These are phyloP conservation scores for Neopestalotiopsis rosae DNA, from an alignment of 2,329 filamentous ascomycete genomes.

Conservation along the genomic window DNA sequence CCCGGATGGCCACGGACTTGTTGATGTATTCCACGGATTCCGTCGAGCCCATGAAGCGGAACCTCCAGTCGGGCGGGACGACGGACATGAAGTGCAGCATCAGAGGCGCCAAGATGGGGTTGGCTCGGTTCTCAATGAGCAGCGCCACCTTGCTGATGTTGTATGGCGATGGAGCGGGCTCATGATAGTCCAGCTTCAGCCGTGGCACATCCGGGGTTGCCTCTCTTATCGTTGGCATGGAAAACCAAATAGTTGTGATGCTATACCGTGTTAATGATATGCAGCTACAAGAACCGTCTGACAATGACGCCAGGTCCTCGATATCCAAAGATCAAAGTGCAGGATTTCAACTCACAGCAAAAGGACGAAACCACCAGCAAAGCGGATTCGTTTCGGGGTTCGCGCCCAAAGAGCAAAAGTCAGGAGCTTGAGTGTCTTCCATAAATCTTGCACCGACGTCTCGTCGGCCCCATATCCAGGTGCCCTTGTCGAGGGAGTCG, in stretches of 20 bases:
- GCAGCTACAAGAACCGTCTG: background rate
- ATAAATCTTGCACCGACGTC: conserved; percentile 26
- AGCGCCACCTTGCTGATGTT: conserved; percentile 60
- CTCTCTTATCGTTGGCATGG: conserved; percentile 19
- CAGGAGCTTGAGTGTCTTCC: conserved; percentile 29
- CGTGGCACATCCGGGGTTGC: conserved; percentile 21
- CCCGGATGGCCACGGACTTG: conserved; percentile 49
- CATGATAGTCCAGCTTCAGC: conserved; percentile 38
- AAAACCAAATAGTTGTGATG: conserved; percentile 18
- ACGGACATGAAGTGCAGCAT: conserved; percentile 62
- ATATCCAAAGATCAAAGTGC: background rate
- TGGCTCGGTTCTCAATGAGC: conserved; percentile 57
- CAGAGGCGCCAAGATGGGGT: conserved; percentile 55
- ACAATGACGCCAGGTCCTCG: background rate
- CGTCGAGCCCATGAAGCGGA: conserved; percentile 59
- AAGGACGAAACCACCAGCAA: conserved; percentile 35
- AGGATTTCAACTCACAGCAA: conserved; percentile 33
- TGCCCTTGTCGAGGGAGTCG: conserved; percentile 19
- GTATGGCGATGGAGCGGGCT: conserved; percentile 38
- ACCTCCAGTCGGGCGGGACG: conserved; percentile 62
- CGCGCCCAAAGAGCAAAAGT: conserved; percentile 35
- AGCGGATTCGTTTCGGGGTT: conserved; percentile 40
- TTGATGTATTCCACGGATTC: conserved; percentile 52
- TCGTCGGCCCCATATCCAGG: conserved; percentile 20
- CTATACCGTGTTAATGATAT: background rate